phyloP scores from a whole-genome alignment of 1,284 basidiomycete genomes.

The Trichosporon faecale region DNA sequence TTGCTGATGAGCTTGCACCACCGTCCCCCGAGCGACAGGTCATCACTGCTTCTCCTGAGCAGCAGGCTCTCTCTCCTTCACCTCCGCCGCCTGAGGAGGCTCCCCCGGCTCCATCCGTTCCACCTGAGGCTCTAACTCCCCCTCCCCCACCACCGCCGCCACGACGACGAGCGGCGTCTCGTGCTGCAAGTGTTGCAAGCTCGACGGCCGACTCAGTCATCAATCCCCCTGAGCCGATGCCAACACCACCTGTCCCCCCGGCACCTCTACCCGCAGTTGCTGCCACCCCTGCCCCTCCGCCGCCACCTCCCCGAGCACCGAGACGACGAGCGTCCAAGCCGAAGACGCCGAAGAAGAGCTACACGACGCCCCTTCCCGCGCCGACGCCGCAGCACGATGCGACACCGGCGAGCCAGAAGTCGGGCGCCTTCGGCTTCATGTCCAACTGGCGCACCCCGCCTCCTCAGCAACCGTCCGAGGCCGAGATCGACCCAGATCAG shows the following conservation, averaged over 20 bases:
- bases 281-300: not conserved
- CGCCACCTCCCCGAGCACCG: not conserved
- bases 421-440: conserved; percentile 7
- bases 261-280: not conserved
- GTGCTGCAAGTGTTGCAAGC: not conserved
- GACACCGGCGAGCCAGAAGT: not conserved
- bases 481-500: conserved; percentile 11
- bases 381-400: not conserved
- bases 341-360: conserved; percentile 10
- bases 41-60: not conserved
- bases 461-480: not conserved
- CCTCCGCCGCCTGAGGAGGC: not conserved
- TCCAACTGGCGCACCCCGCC: conserved; percentile 5
- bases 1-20: not conserved
- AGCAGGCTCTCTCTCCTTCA: not conserved
- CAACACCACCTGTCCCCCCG: not conserved
- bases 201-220: not conserved
- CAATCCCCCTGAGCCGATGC: not conserved
- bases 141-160: not conserved
- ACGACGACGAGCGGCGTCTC: not conserved
- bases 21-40: not conserved
- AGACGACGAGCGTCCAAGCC: not conserved
- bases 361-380: not conserved
- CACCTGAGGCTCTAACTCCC: not conserved
- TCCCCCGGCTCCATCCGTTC: not conserved